phyloP scores from a whole-genome alignment of 164 flowering plant species.

The Stephania japonica region DNA sequence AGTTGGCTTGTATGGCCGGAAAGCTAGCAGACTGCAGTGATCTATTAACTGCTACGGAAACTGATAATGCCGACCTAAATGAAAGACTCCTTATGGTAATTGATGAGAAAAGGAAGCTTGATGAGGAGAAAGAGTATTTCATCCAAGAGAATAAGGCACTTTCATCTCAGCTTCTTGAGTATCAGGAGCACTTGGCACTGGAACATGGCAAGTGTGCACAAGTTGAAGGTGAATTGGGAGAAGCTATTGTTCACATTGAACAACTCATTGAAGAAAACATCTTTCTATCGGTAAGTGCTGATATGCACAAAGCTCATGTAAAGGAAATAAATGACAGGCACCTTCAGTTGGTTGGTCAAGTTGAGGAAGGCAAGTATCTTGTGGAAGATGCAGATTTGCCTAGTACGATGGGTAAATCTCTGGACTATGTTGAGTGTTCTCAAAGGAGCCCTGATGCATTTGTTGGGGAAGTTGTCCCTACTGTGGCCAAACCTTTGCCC shows the following conservation, averaged over 20 bases:
- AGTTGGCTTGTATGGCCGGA: slow-evolving; percentile 28
- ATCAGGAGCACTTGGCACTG: slow-evolving; percentile 26
- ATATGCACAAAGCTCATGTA: slow-evolving; percentile 33
- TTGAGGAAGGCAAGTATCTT: slow-evolving; percentile 19
- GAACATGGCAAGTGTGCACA: slow-evolving; percentile 27
- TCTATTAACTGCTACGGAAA: slow-evolving; percentile 30
- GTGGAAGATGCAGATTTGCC: slow-evolving; percentile 16
- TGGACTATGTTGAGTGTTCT: slow-evolving; percentile 17
- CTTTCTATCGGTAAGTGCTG: slow-evolving; percentile 37
- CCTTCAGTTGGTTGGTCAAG: slow-evolving; percentile 14
- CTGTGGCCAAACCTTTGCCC: slow-evolving; percentile 15
- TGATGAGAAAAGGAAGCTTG: slow-evolving; percentile 40
- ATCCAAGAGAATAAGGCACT: slow-evolving; percentile 37
- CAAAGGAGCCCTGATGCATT: slow-evolving; percentile 4
- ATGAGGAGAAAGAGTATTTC: slow-evolving; percentile 38
- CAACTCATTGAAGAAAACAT: slow-evolving; percentile 48
- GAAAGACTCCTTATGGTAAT: slow-evolving; percentile 23
- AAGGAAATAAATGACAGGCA: slow-evolving; percentile 28
- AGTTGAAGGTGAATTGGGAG: slow-evolving; percentile 41
- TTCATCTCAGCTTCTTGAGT: slow-evolving; percentile 38
- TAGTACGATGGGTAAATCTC: slow-evolving; percentile 5
- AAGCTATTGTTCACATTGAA: slow-evolving; percentile 36
- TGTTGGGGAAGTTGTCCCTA: slow-evolving; percentile 14
- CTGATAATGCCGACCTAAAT: slow-evolving; percentile 38
- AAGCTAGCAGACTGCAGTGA: slow-evolving; percentile 41